A percentile compares a stretch with the other conserved stretches of the same genome.
phyloP scores from a whole-genome alignment of 2,329 filamentous ascomycete genomes.

The Penicillium griseofulvum region DNA sequence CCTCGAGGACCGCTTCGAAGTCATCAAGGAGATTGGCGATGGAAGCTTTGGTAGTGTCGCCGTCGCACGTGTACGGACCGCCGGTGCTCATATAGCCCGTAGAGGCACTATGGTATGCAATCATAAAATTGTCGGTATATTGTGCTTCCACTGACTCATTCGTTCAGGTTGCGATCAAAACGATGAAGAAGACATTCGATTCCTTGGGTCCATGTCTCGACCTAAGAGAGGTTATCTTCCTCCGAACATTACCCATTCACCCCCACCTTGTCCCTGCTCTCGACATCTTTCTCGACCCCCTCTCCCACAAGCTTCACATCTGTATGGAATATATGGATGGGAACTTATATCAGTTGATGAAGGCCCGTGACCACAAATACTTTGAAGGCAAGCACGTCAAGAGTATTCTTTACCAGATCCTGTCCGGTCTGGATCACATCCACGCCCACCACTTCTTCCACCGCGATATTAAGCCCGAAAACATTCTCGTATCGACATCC shows the following conservation, averaged over 20 bases:
- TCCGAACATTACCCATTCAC: conserved; percentile 82
- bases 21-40: conserved; percentile 97
- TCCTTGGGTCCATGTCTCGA: conserved; percentile 87
- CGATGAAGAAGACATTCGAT: conserved; percentile 99
- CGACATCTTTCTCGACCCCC: conserved; percentile 96
- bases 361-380: conserved; percentile 91
- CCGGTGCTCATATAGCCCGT: conserved; percentile 82
- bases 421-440: conserved; percentile 94
- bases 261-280: conserved; percentile 93
- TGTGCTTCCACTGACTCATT: conserved; percentile 14
- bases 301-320: conserved; percentile 95
- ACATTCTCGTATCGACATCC: conserved; percentile 93
- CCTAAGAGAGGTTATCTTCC: conserved; percentile 93
- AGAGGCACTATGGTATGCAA: conserved; percentile 83
- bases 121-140: conserved; percentile 4
- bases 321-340: conserved; percentile 99
- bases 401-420: conserved; percentile 96
- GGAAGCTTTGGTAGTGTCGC: conserved; percentile 97
- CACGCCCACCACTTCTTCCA: conserved; percentile 98
- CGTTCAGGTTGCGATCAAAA: conserved; percentile 90
- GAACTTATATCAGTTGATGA: conserved; percentile 98
- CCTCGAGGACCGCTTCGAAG: conserved; percentile 92
- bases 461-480: conserved; percentile 98
- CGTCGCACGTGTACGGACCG: conserved; percentile 84
- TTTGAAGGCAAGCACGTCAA: conserved; percentile 90